Base-by-base conservation (phyloP, 495 filamentous ascomycete species). In the Penicillium bialowiezense region DNA sequence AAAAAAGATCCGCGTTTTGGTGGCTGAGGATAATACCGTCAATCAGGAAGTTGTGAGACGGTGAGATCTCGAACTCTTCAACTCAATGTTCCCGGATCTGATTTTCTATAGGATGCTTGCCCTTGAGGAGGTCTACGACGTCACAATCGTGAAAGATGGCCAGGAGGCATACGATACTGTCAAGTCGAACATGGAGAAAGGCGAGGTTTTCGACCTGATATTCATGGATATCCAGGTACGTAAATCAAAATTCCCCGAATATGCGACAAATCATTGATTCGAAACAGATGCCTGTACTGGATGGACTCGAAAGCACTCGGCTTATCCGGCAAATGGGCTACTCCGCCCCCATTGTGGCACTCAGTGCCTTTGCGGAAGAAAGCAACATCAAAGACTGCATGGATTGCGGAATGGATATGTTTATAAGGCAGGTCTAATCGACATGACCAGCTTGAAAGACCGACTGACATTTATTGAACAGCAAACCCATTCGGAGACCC, bases 1-100 rank as follows among this genome's bases (percentile, higher is more conserved):
- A 1, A 58, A 79, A 19, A 89, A 83, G 60, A 76, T 95, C 20
- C 82, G 86, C 23, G 88, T 96, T 5, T 71, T 97, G n/a, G 91
- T 97, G 18, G 91, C 91, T 0, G 91, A 97, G 61, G 91, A 97
- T 70, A 97, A 97, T 60, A 83, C 83, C 24, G 90, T 91, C n/a
- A 97, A 97, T 60, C 88, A 95, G 58, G 89, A 96, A 58, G 91
- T 97, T 13, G 90, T 96, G 23, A 67, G 86, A n/a, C 79, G 81
- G 41, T 61, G 49, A 7, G 58, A 41, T 10, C 9, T 17, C 23
- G 23, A 8, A 48, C 5, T 17, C 10, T 32, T 19, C 2, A 15
- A 5, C 17, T 13, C 5, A n/a, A 29, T 9, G 5, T 21, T 3
- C 1, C 18, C 28, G 35, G 12, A 45, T 18, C 50, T 57, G 14